phyloP scores from a whole-genome alignment of 2,329 filamentous ascomycete genomes.

The Alternaria solani region DNA sequence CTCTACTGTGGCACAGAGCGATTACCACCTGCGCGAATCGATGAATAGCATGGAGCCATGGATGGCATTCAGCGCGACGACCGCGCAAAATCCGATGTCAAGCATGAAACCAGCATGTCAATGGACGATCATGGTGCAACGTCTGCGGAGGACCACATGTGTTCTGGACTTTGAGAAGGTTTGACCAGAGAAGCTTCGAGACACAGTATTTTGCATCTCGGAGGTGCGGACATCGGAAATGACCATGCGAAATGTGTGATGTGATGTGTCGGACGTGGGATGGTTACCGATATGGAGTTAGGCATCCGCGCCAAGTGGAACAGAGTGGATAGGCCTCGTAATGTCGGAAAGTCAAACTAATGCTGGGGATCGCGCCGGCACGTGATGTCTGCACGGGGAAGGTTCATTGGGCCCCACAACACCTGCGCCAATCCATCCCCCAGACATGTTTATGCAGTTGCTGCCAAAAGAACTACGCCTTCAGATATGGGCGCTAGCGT shows the following conservation, averaged over 20 bases:
- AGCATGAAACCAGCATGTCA: neutral
- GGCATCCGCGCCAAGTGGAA: constrained; percentile 15
- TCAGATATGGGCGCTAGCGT: constrained; percentile 31
- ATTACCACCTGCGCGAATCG: constrained; percentile 6
- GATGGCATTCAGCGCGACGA: constrained; percentile 9
- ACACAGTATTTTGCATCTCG: constrained; percentile 3
- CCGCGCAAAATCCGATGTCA: constrained; percentile 1
- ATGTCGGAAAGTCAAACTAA: constrained; percentile 9
- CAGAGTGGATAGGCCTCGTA: constrained; percentile 18
- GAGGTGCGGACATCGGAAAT: neutral
- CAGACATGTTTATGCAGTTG: constrained; percentile 27
- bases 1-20: constrained; percentile 7
- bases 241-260: constrained; percentile 5
- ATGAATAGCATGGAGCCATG: constrained; percentile 2
- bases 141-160: neutral
- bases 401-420: constrained; percentile 4
- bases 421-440: neutral
- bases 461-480: constrained; percentile 37
- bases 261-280: constrained; percentile 6
- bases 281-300: constrained; percentile 14
- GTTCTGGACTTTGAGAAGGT: neutral
- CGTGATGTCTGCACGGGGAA: constrained; percentile 12
- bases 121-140: neutral
- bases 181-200: constrained; percentile 5
- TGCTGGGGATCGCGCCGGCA: constrained; percentile 6